Conservation (phyloP, 345 rosid species). For the Ricinus communis region DNA sequence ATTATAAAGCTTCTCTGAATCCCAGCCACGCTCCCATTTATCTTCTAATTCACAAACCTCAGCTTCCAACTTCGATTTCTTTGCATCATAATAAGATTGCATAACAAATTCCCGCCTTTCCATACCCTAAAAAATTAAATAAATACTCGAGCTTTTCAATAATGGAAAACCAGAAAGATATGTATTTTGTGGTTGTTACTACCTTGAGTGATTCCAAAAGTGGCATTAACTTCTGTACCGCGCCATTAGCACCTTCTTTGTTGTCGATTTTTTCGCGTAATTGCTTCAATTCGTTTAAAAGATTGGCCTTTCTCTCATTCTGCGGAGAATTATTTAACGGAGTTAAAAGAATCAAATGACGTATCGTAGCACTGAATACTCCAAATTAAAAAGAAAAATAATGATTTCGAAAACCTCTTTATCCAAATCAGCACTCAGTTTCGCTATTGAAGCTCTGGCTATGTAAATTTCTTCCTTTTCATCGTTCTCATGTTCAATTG, state of each 20-base stretch:
- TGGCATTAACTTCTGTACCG: slow-evolving; percentile 43
- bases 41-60: slow-evolving; percentile 49
- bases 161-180: no score
- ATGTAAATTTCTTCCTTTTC: slow-evolving; percentile 29
- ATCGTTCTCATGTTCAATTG: no score
- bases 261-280: slow-evolving; percentile 40
- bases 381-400: no score
- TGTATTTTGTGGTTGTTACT: background rate
- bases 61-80: slow-evolving; percentile 45
- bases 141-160: background rate
- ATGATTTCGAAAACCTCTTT: slow-evolving; percentile 39
- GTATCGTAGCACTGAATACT: no score
- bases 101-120: slow-evolving; percentile 51
- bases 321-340: background rate
- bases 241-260: slow-evolving; percentile 33
- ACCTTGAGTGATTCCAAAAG: slow-evolving; percentile 54
- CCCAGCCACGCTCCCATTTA: slow-evolving; percentile 35
- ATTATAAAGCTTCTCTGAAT: slow-evolving; percentile 32
- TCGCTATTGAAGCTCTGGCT: slow-evolving; percentile 34
- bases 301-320: slow-evolving; percentile 43
- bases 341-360: background rate
- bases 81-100: slow-evolving; percentile 34
- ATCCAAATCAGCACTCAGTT: slow-evolving; percentile 29
- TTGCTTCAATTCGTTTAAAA: slow-evolving; percentile 34
- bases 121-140: slow-evolving; percentile 35